Evolutionary conservation across 2,329 filamentous ascomycete species (phyloP), one percentile per base, ranked within the genome.

Genomic region (Trichoderma sp.): DNA sequence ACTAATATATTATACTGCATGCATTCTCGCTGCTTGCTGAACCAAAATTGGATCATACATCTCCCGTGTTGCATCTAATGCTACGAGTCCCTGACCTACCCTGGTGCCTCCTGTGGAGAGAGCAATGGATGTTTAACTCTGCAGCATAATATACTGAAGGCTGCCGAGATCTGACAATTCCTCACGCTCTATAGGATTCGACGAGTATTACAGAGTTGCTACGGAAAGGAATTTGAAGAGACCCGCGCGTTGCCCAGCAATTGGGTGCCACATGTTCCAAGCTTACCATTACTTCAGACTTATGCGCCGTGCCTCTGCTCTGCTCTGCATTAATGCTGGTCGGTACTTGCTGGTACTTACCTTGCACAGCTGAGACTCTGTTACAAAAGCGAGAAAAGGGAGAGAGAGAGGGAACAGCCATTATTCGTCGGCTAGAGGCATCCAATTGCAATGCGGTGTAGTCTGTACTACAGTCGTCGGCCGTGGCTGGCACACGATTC

Each of bases 201-300:
- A 45, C 39, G 15, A 42, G 39, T 10, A n/a, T n/a, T n/a, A 4
- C 17, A 15, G 5, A 42, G 39, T 3, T 45, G 39, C 19, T 45
- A 19, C 4, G 0, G 10, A 10, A 27, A 48, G 63, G 53, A 66
- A 57, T 65, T 29, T 8, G 17, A 52, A 19, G 59, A 42, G 29
- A 10, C 34, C 15, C 29, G 17, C 53, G 53, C 53, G 63, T 66
- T 66, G 63, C 63, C 53, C 29, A 15, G 63, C 53, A 66, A 34
- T 57, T 35, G 39, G 54, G 32, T 42, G 17, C 39, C 27, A 29
- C 53, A 58, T 58, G 50, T 52, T 45, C 29, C n/a, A 10, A 17
- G 29, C 42, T 19, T 6, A 1, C 19, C 39, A n/a, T 35, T 57
- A 15, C 53, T 29, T 4, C 12, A 25, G 3, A n/a, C 32, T 37